Evolutionary conservation across 768 basidiomycete species (phyloP).

Genomic region (Psilocybe cubensis): DNA sequence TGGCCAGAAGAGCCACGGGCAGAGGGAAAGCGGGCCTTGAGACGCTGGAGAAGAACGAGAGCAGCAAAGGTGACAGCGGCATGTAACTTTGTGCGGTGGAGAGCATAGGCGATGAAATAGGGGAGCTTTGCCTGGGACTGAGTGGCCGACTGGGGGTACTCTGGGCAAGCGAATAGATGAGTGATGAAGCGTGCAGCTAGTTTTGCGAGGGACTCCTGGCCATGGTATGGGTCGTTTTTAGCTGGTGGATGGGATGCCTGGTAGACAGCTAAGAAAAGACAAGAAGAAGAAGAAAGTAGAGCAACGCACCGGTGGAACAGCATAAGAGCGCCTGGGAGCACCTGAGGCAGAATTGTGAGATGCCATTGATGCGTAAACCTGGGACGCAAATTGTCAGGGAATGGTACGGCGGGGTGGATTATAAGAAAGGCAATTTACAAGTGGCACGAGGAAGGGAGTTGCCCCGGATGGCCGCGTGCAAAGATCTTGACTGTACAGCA

Average conservation of each 20-base stretch:
- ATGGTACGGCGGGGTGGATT: conserved; percentile 14
- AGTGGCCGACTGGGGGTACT: conserved; percentile 64
- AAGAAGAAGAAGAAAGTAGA: neutral
- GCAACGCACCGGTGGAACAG: conserved; percentile 23
- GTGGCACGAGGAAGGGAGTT: conserved; percentile 4
- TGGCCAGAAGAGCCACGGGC: conserved; percentile 91
- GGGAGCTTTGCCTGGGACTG: conserved; percentile 67
- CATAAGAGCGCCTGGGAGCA: conserved; percentile 24
- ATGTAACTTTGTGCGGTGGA: conserved; percentile 82
- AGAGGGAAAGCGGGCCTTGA: conserved; percentile 92
- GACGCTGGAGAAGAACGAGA: conserved; percentile 69
- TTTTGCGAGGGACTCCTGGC: conserved; percentile 74
- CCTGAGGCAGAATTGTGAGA: conserved; percentile 22
- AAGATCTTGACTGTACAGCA: neutral
- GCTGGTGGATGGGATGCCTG: conserved; percentile 29
- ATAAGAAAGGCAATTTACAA: conserved; percentile 9
- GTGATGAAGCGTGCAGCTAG: conserved; percentile 82
- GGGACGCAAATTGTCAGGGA: conserved; percentile 18
- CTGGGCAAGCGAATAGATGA: conserved; percentile 85
- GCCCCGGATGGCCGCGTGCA: neutral
- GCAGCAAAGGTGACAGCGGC: conserved; percentile 72
- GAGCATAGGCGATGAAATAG: conserved; percentile 84
- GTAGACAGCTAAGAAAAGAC: conserved; percentile 4
- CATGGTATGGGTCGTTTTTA: conserved; percentile 65
- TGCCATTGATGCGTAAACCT: conserved; percentile 19